Percentiles rank a stretch among this genome's conserved stretches.
phyloP scores from a whole-genome alignment of 2,329 filamentous ascomycete species.

The Pezicula radicicola region DNA sequence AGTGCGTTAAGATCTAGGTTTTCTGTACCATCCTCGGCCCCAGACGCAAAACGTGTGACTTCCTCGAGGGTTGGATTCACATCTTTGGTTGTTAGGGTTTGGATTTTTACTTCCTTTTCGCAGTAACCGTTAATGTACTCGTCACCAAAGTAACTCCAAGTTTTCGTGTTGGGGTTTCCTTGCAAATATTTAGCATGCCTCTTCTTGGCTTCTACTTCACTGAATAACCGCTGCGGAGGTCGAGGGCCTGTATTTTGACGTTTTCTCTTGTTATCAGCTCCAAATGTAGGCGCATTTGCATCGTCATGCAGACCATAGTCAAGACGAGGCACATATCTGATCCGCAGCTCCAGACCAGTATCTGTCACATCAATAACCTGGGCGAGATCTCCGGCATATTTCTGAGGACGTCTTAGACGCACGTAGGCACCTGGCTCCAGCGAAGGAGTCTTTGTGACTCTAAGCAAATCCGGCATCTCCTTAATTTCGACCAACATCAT shows the following conservation, averaged over 20 bases:
- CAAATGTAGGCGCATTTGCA: constrained; percentile 39
- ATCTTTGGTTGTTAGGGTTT: constrained; percentile 78
- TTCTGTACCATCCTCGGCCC: constrained; percentile 86
- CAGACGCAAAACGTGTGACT: constrained; percentile 88
- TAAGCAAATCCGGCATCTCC: constrained; percentile 95
- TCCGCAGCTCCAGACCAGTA: constrained; percentile 83
- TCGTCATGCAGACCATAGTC: constrained; percentile 92
- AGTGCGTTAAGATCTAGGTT: constrained; percentile 90
- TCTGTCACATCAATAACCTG: constrained; percentile 91
- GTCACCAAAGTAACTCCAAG: constrained; percentile 82
- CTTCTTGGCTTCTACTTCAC: constrained; percentile 88
- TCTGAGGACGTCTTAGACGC: constrained; percentile 73
- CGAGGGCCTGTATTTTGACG: constrained; percentile 62
- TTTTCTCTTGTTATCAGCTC: constrained; percentile 67
- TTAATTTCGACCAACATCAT: constrained; percentile 90
- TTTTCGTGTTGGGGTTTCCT: constrained; percentile 49
- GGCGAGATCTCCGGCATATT: constrained; percentile 86
- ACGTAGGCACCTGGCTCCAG: constrained; percentile 90
- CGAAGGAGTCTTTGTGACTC: constrained; percentile 81
- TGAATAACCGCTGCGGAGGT: constrained; percentile 88
- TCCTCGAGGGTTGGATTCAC: constrained; percentile 94
- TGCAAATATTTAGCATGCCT: constrained; percentile 64
- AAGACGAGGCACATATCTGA: constrained; percentile 84
- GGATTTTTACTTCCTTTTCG: constrained; percentile 90
- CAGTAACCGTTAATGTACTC: constrained; percentile 92